These are phyloP conservation scores for Wickerhamiella hasegawae DNA, from an alignment of 805 yeast species.

Conservation along the genomic window DNA sequence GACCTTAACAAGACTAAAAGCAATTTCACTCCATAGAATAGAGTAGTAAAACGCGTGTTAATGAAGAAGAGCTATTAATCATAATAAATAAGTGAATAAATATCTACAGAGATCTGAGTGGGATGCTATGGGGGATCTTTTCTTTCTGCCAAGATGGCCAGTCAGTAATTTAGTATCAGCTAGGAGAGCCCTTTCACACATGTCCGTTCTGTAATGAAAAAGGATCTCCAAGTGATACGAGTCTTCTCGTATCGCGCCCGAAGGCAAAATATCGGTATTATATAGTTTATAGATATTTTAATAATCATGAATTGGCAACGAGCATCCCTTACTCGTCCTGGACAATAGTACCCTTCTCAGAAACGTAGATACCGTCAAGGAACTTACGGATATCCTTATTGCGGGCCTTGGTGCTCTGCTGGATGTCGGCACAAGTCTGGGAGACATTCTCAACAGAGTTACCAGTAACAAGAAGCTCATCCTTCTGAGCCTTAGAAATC, in stretches of 20 bases:
- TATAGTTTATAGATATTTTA: too few species aligned
- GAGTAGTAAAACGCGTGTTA: not conserved
- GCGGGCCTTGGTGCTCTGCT: slow-evolving; percentile 96
- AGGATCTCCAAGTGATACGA: not conserved
- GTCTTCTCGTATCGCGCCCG: not conserved
- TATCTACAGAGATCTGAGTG: not conserved
- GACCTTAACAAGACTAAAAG: not conserved
- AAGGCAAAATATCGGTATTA: too few species aligned
- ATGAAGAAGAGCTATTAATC: not conserved
- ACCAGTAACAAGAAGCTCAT: slow-evolving; percentile 84
- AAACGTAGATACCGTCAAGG: slow-evolving; percentile 99
- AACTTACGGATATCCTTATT: slow-evolving; percentile 99
- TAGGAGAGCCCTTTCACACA: not conserved
- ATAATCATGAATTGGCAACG: too few species aligned
- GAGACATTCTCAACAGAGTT: slow-evolving; percentile 96
- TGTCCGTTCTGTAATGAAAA: not conserved
- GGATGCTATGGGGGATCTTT: not conserved
- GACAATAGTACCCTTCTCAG: slow-evolving; percentile 79
- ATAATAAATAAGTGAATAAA: not conserved
- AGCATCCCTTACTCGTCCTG: slow-evolving; percentile 39
- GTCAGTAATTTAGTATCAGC: not conserved
- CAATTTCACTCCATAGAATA: not conserved
- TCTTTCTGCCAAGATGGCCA: not conserved
- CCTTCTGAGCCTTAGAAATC: slow-evolving; percentile 74
- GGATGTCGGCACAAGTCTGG: slow-evolving; percentile 96